phyloP scores from a whole-genome alignment of 371 early-diverging fungal genomes.

The Basidiobolus meristosporus region DNA sequence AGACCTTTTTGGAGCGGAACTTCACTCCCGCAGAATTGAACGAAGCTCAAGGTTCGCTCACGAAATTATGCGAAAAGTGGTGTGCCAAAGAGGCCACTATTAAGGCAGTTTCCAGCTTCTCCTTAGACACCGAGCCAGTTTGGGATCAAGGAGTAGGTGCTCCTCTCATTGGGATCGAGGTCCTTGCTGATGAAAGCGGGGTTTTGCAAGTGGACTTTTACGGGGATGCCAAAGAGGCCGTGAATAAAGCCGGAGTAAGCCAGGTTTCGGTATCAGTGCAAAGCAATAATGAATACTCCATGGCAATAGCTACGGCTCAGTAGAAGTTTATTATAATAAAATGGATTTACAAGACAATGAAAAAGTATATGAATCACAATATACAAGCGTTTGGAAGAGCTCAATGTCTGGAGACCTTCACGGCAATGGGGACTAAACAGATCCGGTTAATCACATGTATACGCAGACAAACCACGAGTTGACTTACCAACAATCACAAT shows the following conservation, averaged over 20 bases:
- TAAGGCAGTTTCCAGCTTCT: conserved; percentile 57
- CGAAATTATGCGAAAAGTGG: conserved; percentile 58
- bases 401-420: no score
- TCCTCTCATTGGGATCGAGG: conserved; percentile 81
- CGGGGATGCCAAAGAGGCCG: conserved; percentile 66
- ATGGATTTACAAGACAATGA: no score
- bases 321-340: no score
- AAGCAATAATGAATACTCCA: conserved; percentile 81
- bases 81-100: conserved; percentile 93
- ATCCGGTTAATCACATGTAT: no score
- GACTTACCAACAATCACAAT: conserved; percentile 56
- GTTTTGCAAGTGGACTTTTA: conserved; percentile 73
- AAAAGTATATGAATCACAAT: no score
- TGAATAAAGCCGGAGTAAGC: conserved; percentile 44
- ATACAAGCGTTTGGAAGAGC: no score
- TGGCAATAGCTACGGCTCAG: conserved; percentile 57
- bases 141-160: conserved; percentile 2
- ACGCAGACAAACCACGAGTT: no score
- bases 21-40: conserved; percentile 68
- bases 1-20: conserved; percentile 54
- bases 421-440: no score
- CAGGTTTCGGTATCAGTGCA: conserved; percentile 78
- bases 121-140: conserved; percentile 26
- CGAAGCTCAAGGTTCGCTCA: conserved; percentile 68
- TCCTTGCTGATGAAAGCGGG: conserved; percentile 45